Conservation (phyloP, 345 rosid genomes). For the Xanthoceras sorbifolium region DNA sequence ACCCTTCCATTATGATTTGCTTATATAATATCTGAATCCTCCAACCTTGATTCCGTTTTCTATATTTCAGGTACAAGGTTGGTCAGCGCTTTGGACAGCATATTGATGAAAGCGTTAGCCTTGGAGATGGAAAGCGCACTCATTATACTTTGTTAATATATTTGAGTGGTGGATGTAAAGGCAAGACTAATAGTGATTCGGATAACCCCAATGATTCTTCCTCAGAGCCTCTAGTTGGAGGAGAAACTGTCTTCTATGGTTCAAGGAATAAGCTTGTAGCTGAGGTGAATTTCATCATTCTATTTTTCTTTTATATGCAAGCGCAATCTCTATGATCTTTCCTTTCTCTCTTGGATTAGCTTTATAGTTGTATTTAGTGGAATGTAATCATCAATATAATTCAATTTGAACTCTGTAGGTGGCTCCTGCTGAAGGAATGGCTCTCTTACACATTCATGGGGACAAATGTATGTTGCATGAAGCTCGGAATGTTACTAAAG, state of each 20-base stretch:
- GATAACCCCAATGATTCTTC: conserved; percentile 42
- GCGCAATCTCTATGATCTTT: background rate
- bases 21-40: conserved; percentile 2
- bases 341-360: conserved; percentile 1
- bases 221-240: conserved; percentile 66
- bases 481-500: conserved; percentile 72
- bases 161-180: conserved; percentile 61
- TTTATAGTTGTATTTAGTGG: background rate
- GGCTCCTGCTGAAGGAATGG: conserved; percentile 90
- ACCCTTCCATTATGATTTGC: background rate
- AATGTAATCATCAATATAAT: background rate
- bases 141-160: conserved; percentile 85
- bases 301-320: background rate
- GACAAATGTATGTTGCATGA: conserved; percentile 93
- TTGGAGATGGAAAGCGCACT: conserved; percentile 71
- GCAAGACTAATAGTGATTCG: conserved; percentile 44
- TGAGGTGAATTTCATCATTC: conserved; percentile 49
- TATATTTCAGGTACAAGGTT: conserved; percentile 63
- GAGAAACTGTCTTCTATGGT: conserved; percentile 92
- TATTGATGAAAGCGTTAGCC: conserved; percentile 78
- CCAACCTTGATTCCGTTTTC: background rate
- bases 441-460: conserved; percentile 91
- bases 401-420: conserved; percentile 45
- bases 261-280: conserved; percentile 73
- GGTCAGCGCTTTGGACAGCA: conserved; percentile 91